Percentiles rank a stretch among this genome's conserved stretches.
These are phyloP conservation scores for Exophiala aquamarina DNA, from an alignment of 2,329 filamentous ascomycete species.

Conservation along the genomic window DNA sequence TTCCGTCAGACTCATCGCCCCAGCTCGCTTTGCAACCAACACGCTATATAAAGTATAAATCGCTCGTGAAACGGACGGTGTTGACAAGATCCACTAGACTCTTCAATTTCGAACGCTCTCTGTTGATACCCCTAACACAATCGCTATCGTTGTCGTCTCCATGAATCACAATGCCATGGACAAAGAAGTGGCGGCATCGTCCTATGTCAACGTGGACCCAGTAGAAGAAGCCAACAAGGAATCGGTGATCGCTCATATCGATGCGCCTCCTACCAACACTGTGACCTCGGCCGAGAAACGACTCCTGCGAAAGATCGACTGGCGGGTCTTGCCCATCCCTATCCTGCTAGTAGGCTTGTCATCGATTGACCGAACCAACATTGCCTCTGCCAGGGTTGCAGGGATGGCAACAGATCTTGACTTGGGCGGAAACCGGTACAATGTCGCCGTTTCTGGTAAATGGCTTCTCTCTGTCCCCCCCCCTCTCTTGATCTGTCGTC, in stretches of 20 bases:
- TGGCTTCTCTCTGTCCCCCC: neutral
- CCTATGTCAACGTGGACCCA: neutral
- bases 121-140: neutral
- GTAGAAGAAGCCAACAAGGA: neutral
- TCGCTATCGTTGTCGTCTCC: neutral
- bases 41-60: neutral
- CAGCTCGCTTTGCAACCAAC: neutral
- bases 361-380: conserved; percentile 29
- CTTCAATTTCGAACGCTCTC: neutral
- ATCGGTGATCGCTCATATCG: neutral
- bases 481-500: neutral
- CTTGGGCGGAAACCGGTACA: conserved; percentile 45
- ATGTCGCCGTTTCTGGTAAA: conserved; percentile 39
- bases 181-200: conserved; percentile 1
- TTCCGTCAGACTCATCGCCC: neutral
- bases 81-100: neutral
- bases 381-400: conserved; percentile 36
- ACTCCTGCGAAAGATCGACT: conserved; percentile 1
- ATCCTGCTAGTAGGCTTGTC: neutral
- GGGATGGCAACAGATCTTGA: conserved; percentile 32
- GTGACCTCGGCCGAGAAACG: conserved; percentile 1
- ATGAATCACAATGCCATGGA: neutral
- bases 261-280: neutral
- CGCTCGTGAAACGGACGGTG: neutral
- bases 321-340: conserved; percentile 1